Base-by-base conservation (phyloP, 78 protist genomes). In the slime mould (Dictyostelium discoideum) region DNA sequence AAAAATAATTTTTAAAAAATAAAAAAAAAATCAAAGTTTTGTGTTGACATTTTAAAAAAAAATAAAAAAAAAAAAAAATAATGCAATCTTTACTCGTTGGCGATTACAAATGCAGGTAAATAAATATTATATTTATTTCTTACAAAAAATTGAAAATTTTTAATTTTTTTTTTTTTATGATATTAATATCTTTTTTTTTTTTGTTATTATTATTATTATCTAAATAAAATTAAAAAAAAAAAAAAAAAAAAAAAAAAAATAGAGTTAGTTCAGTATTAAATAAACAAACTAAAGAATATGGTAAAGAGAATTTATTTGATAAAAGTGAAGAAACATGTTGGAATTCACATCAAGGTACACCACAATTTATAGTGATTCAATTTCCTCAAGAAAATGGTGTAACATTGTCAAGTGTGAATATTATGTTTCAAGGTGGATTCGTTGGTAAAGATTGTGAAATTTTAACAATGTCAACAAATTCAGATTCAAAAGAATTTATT, bases 371-470 rank as follows among this genome's bases (percentile, higher is more conserved):
- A 37, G 46, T 78, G 3, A 79, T 84, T 85, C 92, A 93, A 50
- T 84, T 84, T 20, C 76, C 63, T 4, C 86, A 60, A 37, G 88
- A 77, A 4, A 40, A 46, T 3, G 73, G 88, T 20, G 97, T 88
- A 39, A 46, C 29, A 22, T 18, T 95, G 29, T 69, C 40, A 26
- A 24, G 65, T 37, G 11, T 95, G 11, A 18, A 76, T 14, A 95
- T 95, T 20, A 86, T 81, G 78, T 95, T 95, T 63, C 97, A 87
- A 87, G 94, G 97, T 77, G 94, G 97, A 10, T 95, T 95, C 48
- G 93, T 86, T 83, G 97, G 94, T 22, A 87, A 85, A 65, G 87
- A 85, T 85, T 87, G 92, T 57, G 96, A 93, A 26, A 8, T 93
- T 14, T 44, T 29, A 29, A 78, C 39, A 16, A 54, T 67, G 29